Evolutionary conservation across 1,284 basidiomycete genomes (phyloP).

Genomic region (Trametes versicolor): DNA sequence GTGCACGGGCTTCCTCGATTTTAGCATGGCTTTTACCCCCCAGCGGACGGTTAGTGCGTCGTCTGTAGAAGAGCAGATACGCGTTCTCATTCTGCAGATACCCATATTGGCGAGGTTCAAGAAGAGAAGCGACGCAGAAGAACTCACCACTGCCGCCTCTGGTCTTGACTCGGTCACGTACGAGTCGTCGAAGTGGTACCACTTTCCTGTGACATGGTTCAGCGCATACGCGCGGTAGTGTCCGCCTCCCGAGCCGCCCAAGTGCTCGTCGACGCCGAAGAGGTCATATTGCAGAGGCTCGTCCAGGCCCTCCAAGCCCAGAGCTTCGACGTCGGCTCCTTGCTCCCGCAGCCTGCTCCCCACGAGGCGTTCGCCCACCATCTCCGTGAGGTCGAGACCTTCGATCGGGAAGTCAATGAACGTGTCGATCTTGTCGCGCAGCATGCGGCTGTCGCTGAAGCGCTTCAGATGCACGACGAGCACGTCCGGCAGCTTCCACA

Average conservation of each 20-base stretch:
- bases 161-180: constrained; percentile 73
- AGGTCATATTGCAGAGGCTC: constrained; percentile 94
- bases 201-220: constrained; percentile 85
- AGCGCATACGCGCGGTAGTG: constrained; percentile 97
- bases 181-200: constrained; percentile 99
- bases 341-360: constrained; percentile 67
- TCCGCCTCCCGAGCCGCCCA: constrained; percentile 95
- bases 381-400: constrained; percentile 84
- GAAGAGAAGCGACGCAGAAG: not conserved
- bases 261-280: constrained; percentile 94
- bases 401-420: constrained; percentile 95
- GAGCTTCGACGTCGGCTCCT: constrained; percentile 64
- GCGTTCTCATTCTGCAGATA: constrained; percentile 83
- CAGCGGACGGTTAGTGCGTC: constrained; percentile 81
- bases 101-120: constrained; percentile 1
- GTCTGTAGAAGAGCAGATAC: constrained; percentile 95
- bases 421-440: constrained; percentile 94
- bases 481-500: constrained; percentile 98
- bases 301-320: constrained; percentile 68
- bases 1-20: constrained; percentile 60
- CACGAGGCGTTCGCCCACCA: constrained; percentile 82
- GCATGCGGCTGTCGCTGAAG: constrained; percentile 87
- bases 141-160: constrained; percentile 73
- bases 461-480: constrained; percentile 98
- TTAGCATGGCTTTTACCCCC: constrained; percentile 85